Evolutionary conservation across 257 asterid genomes (phyloP).

Genomic region (Gardenia jasminoides): DNA sequence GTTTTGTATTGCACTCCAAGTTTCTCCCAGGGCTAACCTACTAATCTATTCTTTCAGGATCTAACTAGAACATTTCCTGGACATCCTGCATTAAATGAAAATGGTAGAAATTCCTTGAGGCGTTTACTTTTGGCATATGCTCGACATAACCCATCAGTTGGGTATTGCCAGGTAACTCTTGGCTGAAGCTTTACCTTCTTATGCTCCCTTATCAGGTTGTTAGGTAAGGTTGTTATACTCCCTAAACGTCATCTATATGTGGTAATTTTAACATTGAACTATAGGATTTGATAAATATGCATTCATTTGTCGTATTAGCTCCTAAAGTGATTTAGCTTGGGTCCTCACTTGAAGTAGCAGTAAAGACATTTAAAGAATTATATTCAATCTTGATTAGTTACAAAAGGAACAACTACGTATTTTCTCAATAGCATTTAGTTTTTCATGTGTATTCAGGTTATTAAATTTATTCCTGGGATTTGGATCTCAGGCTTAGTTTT

Average conservation of each 20-base stretch:
- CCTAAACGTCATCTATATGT: background rate
- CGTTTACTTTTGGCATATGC: slow-evolving; percentile 92
- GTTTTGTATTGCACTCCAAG: slow-evolving; percentile 12
- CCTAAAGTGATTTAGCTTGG: background rate
- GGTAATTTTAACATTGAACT: background rate
- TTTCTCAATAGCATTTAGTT: background rate
- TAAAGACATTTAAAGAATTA: background rate
- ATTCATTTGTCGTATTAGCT: background rate
- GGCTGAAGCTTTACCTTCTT: background rate
- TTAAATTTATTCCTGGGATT: slow-evolving; percentile 1
- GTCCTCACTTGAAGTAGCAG: background rate
- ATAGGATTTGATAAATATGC: background rate
- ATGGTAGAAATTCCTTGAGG: slow-evolving; percentile 93
- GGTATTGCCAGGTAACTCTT: slow-evolving; percentile 82
- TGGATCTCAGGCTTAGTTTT: background rate
- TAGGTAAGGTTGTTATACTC: background rate
- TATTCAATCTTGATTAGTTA: background rate
- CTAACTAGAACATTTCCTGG: slow-evolving; percentile 95
- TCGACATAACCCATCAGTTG: slow-evolving; percentile 88
- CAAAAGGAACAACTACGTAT: background rate
- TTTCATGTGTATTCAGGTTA: background rate
- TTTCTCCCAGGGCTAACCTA: slow-evolving; percentile 28
- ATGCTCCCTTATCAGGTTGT: background rate
- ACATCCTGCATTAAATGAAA: slow-evolving; percentile 92
- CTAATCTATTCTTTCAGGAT: slow-evolving; percentile 51